These are phyloP conservation scores for Ganoderma leucocontextum DNA, from an alignment of 1,284 basidiomycete species.

Conservation along the genomic window DNA sequence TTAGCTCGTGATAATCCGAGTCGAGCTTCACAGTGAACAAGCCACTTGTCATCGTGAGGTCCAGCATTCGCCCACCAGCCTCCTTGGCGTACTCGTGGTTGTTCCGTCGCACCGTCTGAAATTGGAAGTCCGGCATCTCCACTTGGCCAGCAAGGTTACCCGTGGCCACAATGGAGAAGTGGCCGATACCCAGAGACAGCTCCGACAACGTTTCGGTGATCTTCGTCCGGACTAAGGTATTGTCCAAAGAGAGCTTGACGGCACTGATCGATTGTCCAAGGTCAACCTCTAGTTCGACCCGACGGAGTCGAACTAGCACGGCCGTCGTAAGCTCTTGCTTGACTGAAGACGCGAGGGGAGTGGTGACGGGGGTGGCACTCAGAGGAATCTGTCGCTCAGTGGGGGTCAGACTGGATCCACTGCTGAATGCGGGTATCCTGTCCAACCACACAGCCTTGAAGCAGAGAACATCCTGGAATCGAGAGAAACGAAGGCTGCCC, in stretches of 20 bases:
- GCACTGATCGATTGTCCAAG: conserved; percentile 78
- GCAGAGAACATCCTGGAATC: conserved; percentile 86
- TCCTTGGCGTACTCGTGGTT: conserved; percentile 47
- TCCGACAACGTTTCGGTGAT: conserved; percentile 66
- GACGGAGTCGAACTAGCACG: conserved; percentile 74
- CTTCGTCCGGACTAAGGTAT: conserved; percentile 67
- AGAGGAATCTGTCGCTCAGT: conserved; percentile 34
- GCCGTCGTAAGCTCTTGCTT: conserved; percentile 64
- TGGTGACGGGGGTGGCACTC: conserved; percentile 18
- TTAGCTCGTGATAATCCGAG: conserved; percentile 79
- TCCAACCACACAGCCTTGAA: conserved; percentile 94
- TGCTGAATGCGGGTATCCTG: conserved; percentile 75
- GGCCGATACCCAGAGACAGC: conserved; percentile 71
- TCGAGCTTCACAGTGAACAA: conserved; percentile 73
- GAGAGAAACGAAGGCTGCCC: conserved; percentile 78
- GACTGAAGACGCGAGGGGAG: conserved; percentile 28
- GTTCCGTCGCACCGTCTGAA: conserved; percentile 75
- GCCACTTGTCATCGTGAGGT: conserved; percentile 81
- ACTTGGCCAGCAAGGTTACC: conserved; percentile 82
- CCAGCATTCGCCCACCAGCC: conserved; percentile 63
- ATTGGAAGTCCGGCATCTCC: conserved; percentile 74
- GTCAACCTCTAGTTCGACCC: conserved; percentile 77
- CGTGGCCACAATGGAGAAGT: conserved; percentile 67
- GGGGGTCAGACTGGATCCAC: conserved; percentile 45
- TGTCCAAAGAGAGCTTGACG: conserved; percentile 69